phyloP scores from a whole-genome alignment of 768 basidiomycete genomes.

The Lyophyllum atratum region DNA sequence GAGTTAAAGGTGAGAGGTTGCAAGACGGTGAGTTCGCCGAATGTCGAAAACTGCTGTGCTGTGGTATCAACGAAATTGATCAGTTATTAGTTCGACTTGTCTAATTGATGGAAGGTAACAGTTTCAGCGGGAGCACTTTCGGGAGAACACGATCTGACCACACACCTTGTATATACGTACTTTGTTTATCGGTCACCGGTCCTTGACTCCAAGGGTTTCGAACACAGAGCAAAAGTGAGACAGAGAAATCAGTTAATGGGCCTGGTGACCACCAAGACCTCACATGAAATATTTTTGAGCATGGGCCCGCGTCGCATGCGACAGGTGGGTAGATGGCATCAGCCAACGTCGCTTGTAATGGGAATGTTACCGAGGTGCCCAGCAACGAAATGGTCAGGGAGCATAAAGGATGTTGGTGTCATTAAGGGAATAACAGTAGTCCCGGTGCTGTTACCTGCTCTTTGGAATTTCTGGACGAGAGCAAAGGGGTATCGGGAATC shows the following conservation, averaged over 20 bases:
- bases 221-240: no score
- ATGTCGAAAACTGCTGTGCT: background rate
- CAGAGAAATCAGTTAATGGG: background rate
- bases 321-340: constrained; percentile 12
- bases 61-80: background rate
- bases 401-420: background rate
- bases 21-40: background rate
- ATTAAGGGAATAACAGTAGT: background rate
- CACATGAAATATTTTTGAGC: background rate
- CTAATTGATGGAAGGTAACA: background rate
- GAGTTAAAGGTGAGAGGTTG: background rate
- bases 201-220: no score
- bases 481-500: no score
- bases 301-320: background rate
- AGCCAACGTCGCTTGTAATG: constrained; percentile 14
- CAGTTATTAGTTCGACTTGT: background rate
- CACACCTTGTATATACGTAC: no score
- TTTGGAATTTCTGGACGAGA: background rate
- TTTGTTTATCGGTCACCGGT: no score
- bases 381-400: background rate
- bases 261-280: background rate
- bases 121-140: background rate
- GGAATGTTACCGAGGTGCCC: background rate
- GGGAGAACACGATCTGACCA: no score
- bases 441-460: background rate